Evolutionary conservation across 2,329 filamentous ascomycete species (phyloP).

Genomic region (Alternaria sp.): DNA sequence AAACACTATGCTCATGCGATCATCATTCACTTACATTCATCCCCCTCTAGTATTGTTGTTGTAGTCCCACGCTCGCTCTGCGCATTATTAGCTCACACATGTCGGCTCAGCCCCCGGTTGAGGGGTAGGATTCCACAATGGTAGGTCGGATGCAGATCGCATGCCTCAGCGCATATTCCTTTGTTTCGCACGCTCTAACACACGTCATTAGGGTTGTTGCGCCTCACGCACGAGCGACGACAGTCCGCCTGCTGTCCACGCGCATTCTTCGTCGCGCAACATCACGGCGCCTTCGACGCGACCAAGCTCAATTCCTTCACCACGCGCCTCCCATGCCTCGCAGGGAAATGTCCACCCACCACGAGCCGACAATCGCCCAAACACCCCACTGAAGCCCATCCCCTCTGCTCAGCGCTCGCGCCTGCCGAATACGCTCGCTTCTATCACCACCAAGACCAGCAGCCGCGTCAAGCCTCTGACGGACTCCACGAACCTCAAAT

Average conservation of each 20-base stretch:
- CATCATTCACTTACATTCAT: background rate
- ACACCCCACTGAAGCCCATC: constrained; percentile 38
- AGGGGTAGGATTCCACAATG: constrained; percentile 25
- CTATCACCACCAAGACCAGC: constrained; percentile 27
- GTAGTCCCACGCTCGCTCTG: constrained; percentile 1
- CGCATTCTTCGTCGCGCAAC: constrained; percentile 38
- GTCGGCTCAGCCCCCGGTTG: constrained; percentile 13
- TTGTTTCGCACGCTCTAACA: constrained; percentile 12
- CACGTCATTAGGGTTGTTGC: constrained; percentile 33
- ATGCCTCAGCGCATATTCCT: background rate
- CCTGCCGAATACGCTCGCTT: constrained; percentile 40
- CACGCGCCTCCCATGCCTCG: constrained; percentile 33
- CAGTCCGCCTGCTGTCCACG: constrained; percentile 12
- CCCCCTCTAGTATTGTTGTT: constrained; percentile 6
- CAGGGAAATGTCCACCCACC: constrained; percentile 17
- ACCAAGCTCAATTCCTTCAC: constrained; percentile 26
- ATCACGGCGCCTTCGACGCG: constrained; percentile 40
- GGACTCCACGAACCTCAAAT: constrained; percentile 30
- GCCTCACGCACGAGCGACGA: constrained; percentile 23
- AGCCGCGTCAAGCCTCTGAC: constrained; percentile 34
- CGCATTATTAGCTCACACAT: constrained; percentile 12
- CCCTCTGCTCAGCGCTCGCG: constrained; percentile 36
- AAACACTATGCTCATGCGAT: constrained; percentile 18
- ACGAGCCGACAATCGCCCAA: constrained; percentile 31
- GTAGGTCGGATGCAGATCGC: constrained; percentile 16